Evolutionary conservation across 441 rosid species (phyloP).

Genomic region (Flueggea neowawraea): DNA sequence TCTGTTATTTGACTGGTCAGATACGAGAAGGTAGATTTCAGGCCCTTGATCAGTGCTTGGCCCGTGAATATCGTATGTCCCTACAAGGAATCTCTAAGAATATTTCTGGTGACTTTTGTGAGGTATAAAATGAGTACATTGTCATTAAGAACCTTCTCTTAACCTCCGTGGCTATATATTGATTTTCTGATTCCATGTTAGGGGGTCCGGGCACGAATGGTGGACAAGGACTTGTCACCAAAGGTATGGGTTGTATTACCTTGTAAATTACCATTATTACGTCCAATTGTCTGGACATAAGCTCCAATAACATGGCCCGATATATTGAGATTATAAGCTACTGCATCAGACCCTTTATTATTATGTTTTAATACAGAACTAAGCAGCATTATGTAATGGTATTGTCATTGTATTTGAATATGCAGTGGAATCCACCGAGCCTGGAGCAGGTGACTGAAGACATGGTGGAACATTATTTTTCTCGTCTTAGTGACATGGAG

Average conservation of each 20-base stretch:
- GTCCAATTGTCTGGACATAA: no score
- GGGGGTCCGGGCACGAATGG: conserved; percentile 89
- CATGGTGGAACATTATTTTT: conserved; percentile 85
- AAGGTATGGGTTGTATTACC: conserved; percentile 36
- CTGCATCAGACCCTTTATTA: background rate
- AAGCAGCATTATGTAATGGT: background rate
- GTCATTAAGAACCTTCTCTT: background rate
- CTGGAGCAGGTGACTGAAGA: conserved; percentile 69
- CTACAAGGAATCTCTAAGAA: conserved; percentile 60
- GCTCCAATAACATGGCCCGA: no score
- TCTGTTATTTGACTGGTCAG: conserved; percentile 29
- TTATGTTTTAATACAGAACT: background rate
- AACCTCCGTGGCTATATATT: background rate
- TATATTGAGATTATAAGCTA: no score
- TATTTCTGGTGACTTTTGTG: conserved; percentile 59
- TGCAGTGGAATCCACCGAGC: conserved; percentile 88
- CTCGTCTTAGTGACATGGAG: conserved; percentile 50
- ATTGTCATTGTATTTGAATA: background rate
- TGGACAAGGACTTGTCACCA: conserved; percentile 71
- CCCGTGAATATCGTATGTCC: conserved; percentile 83
- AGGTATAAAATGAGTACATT: conserved; percentile 37
- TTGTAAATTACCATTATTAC: no score
- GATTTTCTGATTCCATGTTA: conserved; percentile 16
- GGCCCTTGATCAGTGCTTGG: conserved; percentile 77
- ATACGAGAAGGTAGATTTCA: conserved; percentile 79